Percentiles rank a stretch among this genome's conserved stretches.
phyloP scores from a whole-genome alignment of 2,329 filamentous ascomycete species.

The Macroventuria anomochaeta region DNA sequence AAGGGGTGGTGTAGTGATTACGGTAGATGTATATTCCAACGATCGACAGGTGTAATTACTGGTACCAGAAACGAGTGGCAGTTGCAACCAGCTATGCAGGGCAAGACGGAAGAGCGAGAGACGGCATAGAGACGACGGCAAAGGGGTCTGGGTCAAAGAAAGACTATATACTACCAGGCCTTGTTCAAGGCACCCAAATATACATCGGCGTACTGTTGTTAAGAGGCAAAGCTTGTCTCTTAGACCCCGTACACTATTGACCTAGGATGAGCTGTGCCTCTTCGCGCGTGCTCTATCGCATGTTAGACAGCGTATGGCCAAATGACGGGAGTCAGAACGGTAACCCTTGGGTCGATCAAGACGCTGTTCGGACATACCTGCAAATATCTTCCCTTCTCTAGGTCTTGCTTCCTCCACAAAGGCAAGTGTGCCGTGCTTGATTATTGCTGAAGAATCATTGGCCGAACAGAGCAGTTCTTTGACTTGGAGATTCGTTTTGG shows the following conservation, averaged over 20 bases:
- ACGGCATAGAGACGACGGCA: conserved; percentile 3
- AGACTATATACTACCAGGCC: conserved; percentile 12
- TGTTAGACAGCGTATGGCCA: conserved; percentile 13
- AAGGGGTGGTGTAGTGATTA: conserved; percentile 8
- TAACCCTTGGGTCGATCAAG: conserved; percentile 18
- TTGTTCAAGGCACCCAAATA: conserved; percentile 8
- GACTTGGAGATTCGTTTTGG: conserved; percentile 17
- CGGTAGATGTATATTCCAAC: conserved; percentile 15
- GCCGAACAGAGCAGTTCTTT: neutral
- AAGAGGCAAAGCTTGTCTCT: conserved; percentile 15
- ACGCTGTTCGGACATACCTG: conserved; percentile 11
- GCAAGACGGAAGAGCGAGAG: conserved; percentile 11
- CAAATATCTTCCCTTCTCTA: conserved; percentile 2
- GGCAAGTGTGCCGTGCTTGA: conserved; percentile 13
- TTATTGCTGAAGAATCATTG: neutral
- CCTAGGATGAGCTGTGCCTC: conserved; percentile 17
- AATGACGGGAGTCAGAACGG: conserved; percentile 16
- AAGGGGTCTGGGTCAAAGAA: conserved; percentile 12
- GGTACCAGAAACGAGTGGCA: conserved; percentile 15
- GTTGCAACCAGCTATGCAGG: conserved; percentile 7
- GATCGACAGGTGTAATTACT: conserved; percentile 9
- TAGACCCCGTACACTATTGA: conserved; percentile 17
- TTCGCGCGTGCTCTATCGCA: conserved; percentile 16
- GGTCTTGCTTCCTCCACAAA: neutral
- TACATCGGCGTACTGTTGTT: conserved; percentile 12